Base-by-base conservation (phyloP, 2,329 filamentous ascomycete species). In the Aspergillus pseudoglaucus region DNA sequence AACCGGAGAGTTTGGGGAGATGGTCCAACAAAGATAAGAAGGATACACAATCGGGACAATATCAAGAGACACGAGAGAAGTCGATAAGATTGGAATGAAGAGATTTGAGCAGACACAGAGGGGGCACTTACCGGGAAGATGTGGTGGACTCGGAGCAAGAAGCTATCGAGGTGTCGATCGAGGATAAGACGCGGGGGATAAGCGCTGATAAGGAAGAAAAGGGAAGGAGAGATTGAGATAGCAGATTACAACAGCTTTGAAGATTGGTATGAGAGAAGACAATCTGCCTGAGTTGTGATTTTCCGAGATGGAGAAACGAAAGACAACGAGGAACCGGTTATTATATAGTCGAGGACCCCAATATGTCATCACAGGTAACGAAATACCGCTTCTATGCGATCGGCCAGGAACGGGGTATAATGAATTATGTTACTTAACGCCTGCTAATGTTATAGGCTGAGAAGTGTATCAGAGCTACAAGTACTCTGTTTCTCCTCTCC, bases 371-470 rank as follows among this genome's bases (percentile, higher is more conserved):
- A 42, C 22, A 20, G 12, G 22, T 9, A n/a, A 18, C 27, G 25
- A 42, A 44, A 46, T 50, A 39, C 57, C 56, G 54, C 55, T 48
- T 47, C 53, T 58, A 58, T 59, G 55, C 57, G 56, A 58, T 58
- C 55, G 54, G 57, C 54, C 55, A 59, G 56, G 53, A 45, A 57
- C 55, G 53, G 52, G 44, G 48, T 18, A 15, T 5, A 3, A 35
- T 22, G 22, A 22, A 22, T 22, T 22, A n/a, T n/a, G 7, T 35
- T 35, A 35, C 33, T 35, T 35, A 30, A 27, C 9, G 25, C 9
- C 25, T 9, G 25, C 4, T 8, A 9, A 10, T 27, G 32, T 35
- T 35, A n/a, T 35, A 14, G 12, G 32, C 32, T 35, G 32, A 35
- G 32, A 35, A 35, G 6, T n/a, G 12, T 14, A 35, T 15, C n/a